These are phyloP conservation scores for Alternaria postmessia DNA, from an alignment of 2,329 filamentous ascomycete species.

Conservation along the genomic window DNA sequence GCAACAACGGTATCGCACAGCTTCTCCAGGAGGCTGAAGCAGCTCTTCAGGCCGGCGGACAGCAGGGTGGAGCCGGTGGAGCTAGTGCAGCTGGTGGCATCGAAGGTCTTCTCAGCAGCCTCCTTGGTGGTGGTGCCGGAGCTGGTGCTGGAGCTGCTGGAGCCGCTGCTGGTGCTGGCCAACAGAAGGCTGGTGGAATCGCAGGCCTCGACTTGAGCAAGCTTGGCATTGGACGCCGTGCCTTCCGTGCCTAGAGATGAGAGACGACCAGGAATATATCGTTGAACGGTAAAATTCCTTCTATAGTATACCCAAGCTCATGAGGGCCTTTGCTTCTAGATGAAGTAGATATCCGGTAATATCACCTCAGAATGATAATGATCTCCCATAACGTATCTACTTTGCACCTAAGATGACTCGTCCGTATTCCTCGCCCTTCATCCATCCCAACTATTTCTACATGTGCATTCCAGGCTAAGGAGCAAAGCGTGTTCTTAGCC, in stretches of 20 bases:
- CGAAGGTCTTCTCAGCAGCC: constrained; percentile 1
- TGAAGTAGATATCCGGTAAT: constrained; percentile 4
- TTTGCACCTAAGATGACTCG: neutral
- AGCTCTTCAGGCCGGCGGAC: constrained; percentile 15
- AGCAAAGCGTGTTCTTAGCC: neutral
- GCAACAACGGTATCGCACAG: constrained; percentile 5
- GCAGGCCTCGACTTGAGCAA: constrained; percentile 12
- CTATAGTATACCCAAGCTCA: neutral
- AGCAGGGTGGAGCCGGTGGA: constrained; percentile 14
- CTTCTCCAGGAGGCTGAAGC: constrained; percentile 14
- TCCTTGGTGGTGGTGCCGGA: constrained; percentile 8
- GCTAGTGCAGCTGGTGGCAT: constrained; percentile 4
- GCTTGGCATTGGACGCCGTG: constrained; percentile 12
- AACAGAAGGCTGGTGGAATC: constrained; percentile 10
- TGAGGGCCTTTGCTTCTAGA: neutral
- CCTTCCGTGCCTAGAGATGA: constrained; percentile 22
- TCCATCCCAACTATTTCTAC: constrained; percentile 26
- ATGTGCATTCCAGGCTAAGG: constrained; percentile 11
- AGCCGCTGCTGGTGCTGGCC: constrained; percentile 3
- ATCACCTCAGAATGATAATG: neutral
- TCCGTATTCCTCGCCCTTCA: constrained; percentile 17
- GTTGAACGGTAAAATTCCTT: neutral
- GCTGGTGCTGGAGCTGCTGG: constrained; percentile 14
- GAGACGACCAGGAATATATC: neutral
- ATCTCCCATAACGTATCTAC: neutral